phyloP scores from a whole-genome alignment of 495 filamentous ascomycete species.

The Mycothermus thermophilus region DNA sequence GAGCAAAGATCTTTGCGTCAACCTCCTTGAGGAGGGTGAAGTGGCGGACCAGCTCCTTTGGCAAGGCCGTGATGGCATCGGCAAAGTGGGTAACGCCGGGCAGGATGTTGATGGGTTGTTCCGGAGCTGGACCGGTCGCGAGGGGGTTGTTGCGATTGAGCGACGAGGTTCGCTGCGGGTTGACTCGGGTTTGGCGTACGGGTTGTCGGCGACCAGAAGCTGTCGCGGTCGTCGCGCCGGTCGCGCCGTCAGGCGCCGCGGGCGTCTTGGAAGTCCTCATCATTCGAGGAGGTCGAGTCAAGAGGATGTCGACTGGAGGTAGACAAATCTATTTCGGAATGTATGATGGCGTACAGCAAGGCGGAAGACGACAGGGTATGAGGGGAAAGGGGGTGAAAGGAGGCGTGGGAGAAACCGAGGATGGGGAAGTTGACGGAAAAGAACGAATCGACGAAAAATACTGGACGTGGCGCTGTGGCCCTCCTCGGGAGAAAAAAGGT shows the following conservation, averaged over 20 bases:
- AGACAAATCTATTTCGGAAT: no score
- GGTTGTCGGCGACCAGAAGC: conserved; percentile 40
- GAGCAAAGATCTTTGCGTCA: conserved; percentile 79
- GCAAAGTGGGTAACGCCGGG: conserved; percentile 91
- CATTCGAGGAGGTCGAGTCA: neutral
- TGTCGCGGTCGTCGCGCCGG: conserved; percentile 19
- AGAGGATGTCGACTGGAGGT: neutral
- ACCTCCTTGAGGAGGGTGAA: conserved; percentile 93
- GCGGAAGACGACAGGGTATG: no score
- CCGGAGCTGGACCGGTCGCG: conserved; percentile 26
- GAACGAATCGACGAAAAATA: neutral
- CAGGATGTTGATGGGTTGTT: conserved; percentile 53
- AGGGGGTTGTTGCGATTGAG: conserved; percentile 32
- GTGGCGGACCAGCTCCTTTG: conserved; percentile 85
- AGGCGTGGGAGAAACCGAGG: conserved; percentile 1
- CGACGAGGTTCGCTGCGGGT: conserved; percentile 35
- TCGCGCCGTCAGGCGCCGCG: conserved; percentile 22
- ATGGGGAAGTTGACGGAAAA: neutral
- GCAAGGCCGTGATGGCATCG: conserved; percentile 81
- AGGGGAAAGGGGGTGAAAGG: conserved; percentile 2
- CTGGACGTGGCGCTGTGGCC: no score
- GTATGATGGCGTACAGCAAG: no score
- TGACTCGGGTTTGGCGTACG: conserved; percentile 44
- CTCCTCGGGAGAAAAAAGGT: no score
- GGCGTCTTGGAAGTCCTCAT: conserved; percentile 42